Evolutionary conservation across 2,329 filamentous ascomycete genomes (phyloP), one percentile per base, ranked within the genome.

Genomic region (Aspergillus amoenus): DNA sequence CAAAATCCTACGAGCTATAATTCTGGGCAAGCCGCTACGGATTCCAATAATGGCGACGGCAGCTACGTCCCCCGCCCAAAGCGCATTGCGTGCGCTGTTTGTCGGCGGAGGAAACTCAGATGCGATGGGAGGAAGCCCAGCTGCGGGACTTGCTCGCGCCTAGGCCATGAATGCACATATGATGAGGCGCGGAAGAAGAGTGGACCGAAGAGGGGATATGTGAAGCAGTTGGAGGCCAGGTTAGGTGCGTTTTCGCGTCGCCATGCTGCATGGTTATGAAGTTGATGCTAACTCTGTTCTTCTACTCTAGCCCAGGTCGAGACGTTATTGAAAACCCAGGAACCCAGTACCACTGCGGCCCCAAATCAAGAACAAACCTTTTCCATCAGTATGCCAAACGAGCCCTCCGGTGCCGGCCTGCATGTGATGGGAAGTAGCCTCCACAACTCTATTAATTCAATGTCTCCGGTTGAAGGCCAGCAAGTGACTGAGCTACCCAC

Each of bases 121-220:
- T 97, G 93, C 75, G 93, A 97, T 72, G 92, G 92, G 39, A 79
- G 84, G 52, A 87, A 89, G 62, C 93, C 93, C 21, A 91, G 89
- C 65, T 96, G 93, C 72, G 91, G 89, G 67, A 96, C 92, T 24
- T 97, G 93, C 74, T 87, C 89, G 32, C 83, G 93, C n/a, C 79
- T 96, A 50, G 88, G 90, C 43, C 93, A 97, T 74, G 84, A 88
- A 55, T 96, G 93, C 77, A 87, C 89, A 60, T 96, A 96, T 71
- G 92, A 96, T 70, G 92, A 96, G 78, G 88, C 93, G 66, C 85
- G 93, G 71, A 90, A 91, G 77, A 96, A 96, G 84, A 96, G 92
- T 73, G 93, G 93, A 3, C 93, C 93, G 2, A 96, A 96, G 79
- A 84, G 93, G 71, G 93, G 93, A 66, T 96, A 97, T 72, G 93